A percentile compares a stretch with the other conserved stretches of the same genome.
Evolutionary conservation across 2,329 filamentous ascomycete genomes (phyloP).

Genomic region (Ceratocystis alfenasii): DNA sequence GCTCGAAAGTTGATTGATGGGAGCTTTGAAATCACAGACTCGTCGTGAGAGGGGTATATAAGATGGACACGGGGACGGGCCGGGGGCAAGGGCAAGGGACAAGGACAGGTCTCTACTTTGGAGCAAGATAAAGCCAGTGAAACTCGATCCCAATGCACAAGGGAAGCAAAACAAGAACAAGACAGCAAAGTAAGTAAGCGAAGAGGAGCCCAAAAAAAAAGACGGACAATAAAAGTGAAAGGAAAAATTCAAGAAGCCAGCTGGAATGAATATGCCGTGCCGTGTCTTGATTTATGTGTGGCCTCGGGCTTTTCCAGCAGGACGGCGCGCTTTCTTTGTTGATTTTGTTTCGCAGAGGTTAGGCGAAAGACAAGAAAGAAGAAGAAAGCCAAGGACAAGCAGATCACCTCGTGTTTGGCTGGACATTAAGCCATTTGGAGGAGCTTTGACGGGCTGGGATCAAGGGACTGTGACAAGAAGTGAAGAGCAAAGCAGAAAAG

Average conservation of each 20-base stretch:
- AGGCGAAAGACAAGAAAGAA: background rate
- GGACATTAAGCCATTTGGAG: conserved; percentile 5
- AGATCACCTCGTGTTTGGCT: conserved; percentile 7
- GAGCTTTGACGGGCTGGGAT: conserved; percentile 11
- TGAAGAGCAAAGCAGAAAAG: background rate
- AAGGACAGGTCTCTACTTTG: conserved; percentile 8
- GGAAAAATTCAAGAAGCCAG: background rate
- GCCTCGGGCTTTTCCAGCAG: background rate
- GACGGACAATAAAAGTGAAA: background rate
- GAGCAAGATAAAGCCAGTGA: conserved; percentile 1
- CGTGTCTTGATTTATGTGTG: background rate
- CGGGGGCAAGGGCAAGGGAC: background rate
- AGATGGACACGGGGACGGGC: background rate
- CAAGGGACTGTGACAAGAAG: background rate
- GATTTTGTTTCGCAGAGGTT: background rate
- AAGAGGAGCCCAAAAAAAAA: background rate
- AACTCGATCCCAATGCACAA: background rate
- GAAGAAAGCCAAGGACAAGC: background rate
- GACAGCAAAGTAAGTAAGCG: background rate
- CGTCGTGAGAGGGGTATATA: background rate
- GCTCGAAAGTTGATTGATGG: background rate
- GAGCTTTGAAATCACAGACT: background rate
- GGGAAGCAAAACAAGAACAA: background rate
- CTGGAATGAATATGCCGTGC: background rate
- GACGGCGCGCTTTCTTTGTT: background rate